Percentiles rank a stretch among this genome's conserved stretches.
Evolutionary conservation across 306 rosid genomes (phyloP).

Genomic region (Lupinus albus): DNA sequence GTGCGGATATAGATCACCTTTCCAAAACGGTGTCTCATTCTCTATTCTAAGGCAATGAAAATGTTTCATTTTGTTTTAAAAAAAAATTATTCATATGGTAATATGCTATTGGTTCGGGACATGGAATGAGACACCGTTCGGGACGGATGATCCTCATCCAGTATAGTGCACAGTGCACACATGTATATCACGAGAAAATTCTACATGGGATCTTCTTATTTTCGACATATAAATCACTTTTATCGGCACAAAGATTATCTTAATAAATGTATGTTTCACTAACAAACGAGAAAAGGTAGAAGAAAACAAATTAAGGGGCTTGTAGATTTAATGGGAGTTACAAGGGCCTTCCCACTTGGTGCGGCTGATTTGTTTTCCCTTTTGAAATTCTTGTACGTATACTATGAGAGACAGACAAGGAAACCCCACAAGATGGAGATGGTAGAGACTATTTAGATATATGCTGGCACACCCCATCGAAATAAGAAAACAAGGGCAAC

Average conservation of each 20-base stretch:
- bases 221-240: background rate
- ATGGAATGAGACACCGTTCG: no score
- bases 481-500: slow-evolving; percentile 28
- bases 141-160: no score
- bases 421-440: slow-evolving; percentile 47
- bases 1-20: no score
- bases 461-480: slow-evolving; percentile 38
- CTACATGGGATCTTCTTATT: no score
- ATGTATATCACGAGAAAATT: background rate
- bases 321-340: slow-evolving; percentile 28
- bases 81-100: no score
- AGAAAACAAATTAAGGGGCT: slow-evolving; percentile 39
- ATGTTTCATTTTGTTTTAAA: no score
- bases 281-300: slow-evolving; percentile 17
- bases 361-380: slow-evolving; percentile 43
- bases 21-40: no score
- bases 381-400: slow-evolving; percentile 38
- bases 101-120: no score
- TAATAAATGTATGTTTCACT: no score
- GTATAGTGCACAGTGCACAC: no score
- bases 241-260: background rate
- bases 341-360: slow-evolving; percentile 36
- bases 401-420: slow-evolving; percentile 41
- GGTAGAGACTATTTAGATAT: slow-evolving; percentile 23
- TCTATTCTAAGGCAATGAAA: no score